phyloP scores from a whole-genome alignment of 148 eudicot species.

The Polygonum maritimum region DNA sequence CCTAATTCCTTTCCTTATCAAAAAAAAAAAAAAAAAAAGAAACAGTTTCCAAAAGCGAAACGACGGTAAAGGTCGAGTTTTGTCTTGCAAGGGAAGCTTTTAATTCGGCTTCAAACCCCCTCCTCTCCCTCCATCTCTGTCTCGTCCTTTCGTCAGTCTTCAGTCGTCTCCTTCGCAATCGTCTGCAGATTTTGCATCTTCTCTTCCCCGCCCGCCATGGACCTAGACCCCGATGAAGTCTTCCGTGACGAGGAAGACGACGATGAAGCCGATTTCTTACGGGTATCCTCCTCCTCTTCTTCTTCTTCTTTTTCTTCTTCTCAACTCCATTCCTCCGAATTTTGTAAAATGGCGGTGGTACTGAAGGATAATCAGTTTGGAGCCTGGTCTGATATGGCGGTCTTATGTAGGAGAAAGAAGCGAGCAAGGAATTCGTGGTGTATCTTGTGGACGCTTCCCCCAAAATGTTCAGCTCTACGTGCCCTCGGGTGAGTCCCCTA shows the following conservation, averaged over 20 bases:
- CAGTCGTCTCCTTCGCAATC: background rate
- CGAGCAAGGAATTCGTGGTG: conserved; percentile 66
- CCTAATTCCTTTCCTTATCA: no score
- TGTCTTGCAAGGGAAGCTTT: background rate
- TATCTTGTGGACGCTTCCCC: conserved; percentile 94
- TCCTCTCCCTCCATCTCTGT: background rate
- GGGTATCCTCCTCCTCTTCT: conserved; percentile 16
- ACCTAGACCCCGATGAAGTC: conserved; percentile 70
- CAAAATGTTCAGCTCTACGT: conserved; percentile 62
- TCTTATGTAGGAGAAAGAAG: conserved; percentile 36
- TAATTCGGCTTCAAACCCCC: background rate
- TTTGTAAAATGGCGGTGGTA: background rate
- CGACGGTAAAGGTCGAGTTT: no score
- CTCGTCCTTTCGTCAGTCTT: background rate
- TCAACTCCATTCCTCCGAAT: background rate
- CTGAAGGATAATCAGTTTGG: background rate
- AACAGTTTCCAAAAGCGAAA: no score
- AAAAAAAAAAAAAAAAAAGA: no score
- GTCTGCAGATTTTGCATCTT: background rate
- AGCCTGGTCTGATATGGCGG: background rate
- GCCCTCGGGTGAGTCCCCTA: conserved; percentile 30
- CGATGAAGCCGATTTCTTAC: conserved; percentile 29
- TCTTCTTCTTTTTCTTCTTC: no score
- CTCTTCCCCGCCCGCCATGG: conserved; percentile 25
- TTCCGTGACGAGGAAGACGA: conserved; percentile 77